phyloP scores from a whole-genome alignment of 129 eudicot species.

The Smallanthus sonchifolius region DNA sequence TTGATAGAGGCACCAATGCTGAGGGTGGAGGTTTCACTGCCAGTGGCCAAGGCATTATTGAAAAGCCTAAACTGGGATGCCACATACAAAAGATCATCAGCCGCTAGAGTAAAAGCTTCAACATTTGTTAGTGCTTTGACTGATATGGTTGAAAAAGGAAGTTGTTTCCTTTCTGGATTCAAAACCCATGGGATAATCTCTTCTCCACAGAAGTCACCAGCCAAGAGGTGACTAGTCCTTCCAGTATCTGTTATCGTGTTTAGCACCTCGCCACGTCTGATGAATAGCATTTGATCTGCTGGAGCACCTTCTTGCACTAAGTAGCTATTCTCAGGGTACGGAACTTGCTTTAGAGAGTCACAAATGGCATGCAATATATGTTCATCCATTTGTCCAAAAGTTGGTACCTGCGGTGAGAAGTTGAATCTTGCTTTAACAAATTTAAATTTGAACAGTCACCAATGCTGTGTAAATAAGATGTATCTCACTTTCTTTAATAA shows the following conservation, averaged over 20 bases:
- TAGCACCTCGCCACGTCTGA: slow-evolving; percentile 51
- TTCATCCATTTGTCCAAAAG: slow-evolving; percentile 59
- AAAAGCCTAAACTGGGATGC: slow-evolving; percentile 59
- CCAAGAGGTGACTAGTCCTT: slow-evolving; percentile 24
- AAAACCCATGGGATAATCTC: slow-evolving; percentile 85
- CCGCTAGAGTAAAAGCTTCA: slow-evolving; percentile 59
- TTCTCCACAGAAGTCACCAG: slow-evolving; percentile 80
- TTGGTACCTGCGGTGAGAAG: slow-evolving; percentile 48
- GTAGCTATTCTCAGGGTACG: slow-evolving; percentile 42
- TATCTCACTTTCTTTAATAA: slow-evolving; percentile 51
- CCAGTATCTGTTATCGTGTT: slow-evolving; percentile 55
- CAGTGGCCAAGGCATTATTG: slow-evolving; percentile 33
- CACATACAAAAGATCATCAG: slow-evolving; percentile 50
- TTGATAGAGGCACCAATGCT: slow-evolving; percentile 59
- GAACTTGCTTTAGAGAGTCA: slow-evolving; percentile 54
- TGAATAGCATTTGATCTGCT: slow-evolving; percentile 68
- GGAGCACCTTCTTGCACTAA: slow-evolving; percentile 70
- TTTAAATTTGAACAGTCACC: background rate
- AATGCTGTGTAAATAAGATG: background rate
- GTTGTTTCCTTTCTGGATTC: slow-evolving; percentile 27
- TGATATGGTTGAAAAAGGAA: slow-evolving; percentile 60
- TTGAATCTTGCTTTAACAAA: background rate
- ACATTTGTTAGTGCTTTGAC: slow-evolving; percentile 47
- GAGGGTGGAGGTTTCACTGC: slow-evolving; percentile 34
- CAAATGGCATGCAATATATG: slow-evolving; percentile 65